Conservation (phyloP, 768 basidiomycete species). For the Mycena crocata region DNA sequence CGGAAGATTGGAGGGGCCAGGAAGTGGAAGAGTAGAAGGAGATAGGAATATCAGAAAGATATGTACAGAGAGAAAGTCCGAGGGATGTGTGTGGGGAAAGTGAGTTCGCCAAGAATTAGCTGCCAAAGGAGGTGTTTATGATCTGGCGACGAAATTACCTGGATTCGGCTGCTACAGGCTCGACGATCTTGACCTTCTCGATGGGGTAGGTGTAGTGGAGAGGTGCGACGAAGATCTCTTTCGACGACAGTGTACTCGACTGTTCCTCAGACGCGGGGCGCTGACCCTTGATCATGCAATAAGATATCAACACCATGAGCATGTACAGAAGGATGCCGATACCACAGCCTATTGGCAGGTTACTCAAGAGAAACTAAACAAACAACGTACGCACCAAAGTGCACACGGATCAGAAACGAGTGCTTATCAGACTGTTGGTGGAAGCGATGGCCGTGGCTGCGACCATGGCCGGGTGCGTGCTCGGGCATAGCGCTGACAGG, state of each 20-base stretch:
- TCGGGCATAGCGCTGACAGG: too few relatives aligned
- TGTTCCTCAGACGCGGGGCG: conserved; percentile 47
- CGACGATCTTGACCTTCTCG: conserved; percentile 55
- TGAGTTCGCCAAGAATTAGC: too few relatives aligned
- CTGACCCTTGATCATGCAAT: conserved; percentile 61
- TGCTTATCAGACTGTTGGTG: conserved; percentile 41
- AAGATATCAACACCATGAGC: conserved; percentile 70
- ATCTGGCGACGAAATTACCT: too few relatives aligned
- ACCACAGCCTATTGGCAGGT: conserved; percentile 73
- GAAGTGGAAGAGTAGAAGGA: too few relatives aligned
- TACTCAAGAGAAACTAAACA: too few relatives aligned
- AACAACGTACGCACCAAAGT: conserved; percentile 68
- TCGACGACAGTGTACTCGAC: conserved; percentile 53
- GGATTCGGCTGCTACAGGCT: neutral
- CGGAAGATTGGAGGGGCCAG: too few relatives aligned
- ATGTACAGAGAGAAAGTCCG: too few relatives aligned
- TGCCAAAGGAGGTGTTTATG: too few relatives aligned
- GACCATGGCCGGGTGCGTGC: conserved; percentile 40
- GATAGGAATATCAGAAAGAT: too few relatives aligned
- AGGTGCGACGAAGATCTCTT: conserved; percentile 61
- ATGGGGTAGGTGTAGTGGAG: conserved; percentile 62
- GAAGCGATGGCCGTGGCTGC: conserved; percentile 36
- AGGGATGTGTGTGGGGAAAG: too few relatives aligned
- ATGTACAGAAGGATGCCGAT: conserved; percentile 86
- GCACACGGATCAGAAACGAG: conserved; percentile 70